These are phyloP conservation scores for Abrus pulchellus DNA, from an alignment of 306 rosid genomes.

Conservation along the genomic window DNA sequence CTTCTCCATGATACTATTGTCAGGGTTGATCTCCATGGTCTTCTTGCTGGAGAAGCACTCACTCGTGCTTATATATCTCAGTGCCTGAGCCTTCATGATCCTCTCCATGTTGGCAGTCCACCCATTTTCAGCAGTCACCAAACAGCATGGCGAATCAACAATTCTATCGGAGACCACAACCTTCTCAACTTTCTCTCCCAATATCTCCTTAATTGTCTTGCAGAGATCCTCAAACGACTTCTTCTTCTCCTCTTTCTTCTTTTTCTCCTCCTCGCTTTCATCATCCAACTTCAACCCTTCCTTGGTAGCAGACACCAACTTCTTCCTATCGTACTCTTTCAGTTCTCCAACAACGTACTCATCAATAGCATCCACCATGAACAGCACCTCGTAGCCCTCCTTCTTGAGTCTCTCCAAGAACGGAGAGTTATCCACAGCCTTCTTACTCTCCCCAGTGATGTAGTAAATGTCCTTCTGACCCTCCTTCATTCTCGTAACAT, in stretches of 20 bases:
- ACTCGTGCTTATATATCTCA: slow-evolving; percentile 67
- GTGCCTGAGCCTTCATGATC: slow-evolving; percentile 18
- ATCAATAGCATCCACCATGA: slow-evolving; percentile 73
- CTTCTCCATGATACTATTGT: slow-evolving; percentile 75
- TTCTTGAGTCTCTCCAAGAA: slow-evolving; percentile 71
- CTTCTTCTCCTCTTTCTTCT: slow-evolving; percentile 65
- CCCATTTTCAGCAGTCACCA: slow-evolving; percentile 72
- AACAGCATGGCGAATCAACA: slow-evolving; percentile 74
- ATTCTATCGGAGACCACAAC: slow-evolving; percentile 67
- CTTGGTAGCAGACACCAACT: slow-evolving; percentile 68
- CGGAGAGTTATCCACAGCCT: slow-evolving; percentile 73
- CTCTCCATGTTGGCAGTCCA: slow-evolving; percentile 78
- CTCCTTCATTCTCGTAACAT: slow-evolving; percentile 73
- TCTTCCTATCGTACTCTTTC: slow-evolving; percentile 73
- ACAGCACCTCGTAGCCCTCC: slow-evolving; percentile 73
- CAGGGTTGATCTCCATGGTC: slow-evolving; percentile 78
- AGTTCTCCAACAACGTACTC: slow-evolving; percentile 70
- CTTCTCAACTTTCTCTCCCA: slow-evolving; percentile 65
- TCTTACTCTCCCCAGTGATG: slow-evolving; percentile 72
- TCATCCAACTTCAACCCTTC: slow-evolving; percentile 72
- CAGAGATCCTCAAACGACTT: slow-evolving; percentile 64
- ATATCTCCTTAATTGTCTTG: slow-evolving; percentile 65
- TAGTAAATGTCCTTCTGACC: slow-evolving; percentile 71
- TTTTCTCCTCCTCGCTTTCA: slow-evolving; percentile 65
- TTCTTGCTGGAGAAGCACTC: slow-evolving; percentile 72